phyloP scores from a whole-genome alignment of 306 rosid genomes.

The Pterocarpus macrocarpus region DNA sequence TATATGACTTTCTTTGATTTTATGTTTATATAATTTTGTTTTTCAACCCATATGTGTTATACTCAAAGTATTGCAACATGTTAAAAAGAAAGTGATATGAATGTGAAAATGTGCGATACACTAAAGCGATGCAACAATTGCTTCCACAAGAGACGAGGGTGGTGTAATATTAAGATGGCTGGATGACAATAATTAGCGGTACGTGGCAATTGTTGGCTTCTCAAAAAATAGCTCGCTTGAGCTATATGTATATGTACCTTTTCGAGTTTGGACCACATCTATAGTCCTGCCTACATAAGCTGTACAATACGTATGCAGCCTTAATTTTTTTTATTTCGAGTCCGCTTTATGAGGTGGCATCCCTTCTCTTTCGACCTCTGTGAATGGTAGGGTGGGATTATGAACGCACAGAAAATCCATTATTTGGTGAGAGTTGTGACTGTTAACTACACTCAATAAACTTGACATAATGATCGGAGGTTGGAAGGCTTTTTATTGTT shows the following conservation, averaged over 20 bases:
- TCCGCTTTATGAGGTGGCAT: constrained; percentile 9
- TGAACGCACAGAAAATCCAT: not conserved
- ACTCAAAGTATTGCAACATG: too few relatives aligned
- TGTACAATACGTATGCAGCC: not conserved
- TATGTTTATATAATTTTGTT: too few relatives aligned
- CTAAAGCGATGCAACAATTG: not conserved
- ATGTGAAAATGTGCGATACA: too few relatives aligned
- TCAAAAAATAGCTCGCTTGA: constrained; percentile 36
- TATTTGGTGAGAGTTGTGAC: constrained; percentile 1
- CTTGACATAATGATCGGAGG: not conserved
- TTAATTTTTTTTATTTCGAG: not conserved
- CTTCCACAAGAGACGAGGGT: not conserved
- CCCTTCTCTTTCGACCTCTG: not conserved
- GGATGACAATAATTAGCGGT: constrained; percentile 43
- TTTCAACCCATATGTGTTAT: too few relatives aligned
- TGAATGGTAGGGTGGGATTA: not conserved
- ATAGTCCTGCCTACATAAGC: not conserved
- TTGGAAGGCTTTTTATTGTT: too few relatives aligned
- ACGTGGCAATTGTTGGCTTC: constrained; percentile 43
- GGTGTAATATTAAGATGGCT: constrained; percentile 16
- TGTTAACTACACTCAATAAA: not conserved
- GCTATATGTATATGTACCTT: not conserved
- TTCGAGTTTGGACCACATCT: constrained; percentile 44
- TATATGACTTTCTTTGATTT: too few relatives aligned
- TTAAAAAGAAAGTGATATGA: too few relatives aligned